Percentiles rank a stretch among this genome's conserved stretches.
These are phyloP conservation scores for Scutellaria galericulata DNA, from an alignment of 257 asterid species.

Conservation along the genomic window DNA sequence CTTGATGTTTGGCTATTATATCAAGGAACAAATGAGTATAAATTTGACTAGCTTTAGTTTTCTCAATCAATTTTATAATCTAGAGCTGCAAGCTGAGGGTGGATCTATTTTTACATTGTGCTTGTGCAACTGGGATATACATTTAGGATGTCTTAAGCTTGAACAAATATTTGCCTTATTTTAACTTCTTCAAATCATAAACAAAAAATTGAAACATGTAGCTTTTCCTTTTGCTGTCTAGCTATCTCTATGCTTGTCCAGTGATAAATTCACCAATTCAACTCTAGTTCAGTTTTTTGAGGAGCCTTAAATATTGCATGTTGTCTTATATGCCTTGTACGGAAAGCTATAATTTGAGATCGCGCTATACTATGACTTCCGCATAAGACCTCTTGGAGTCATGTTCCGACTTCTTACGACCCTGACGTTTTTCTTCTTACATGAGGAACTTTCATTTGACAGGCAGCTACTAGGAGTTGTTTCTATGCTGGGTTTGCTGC, in stretches of 20 bases:
- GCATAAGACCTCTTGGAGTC: too few relatives aligned
- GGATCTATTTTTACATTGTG: background rate
- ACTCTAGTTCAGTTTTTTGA: background rate
- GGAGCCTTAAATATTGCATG: slow-evolving; percentile 23
- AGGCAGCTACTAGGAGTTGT: slow-evolving; percentile 99
- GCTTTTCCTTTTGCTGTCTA: background rate
- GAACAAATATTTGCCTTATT: background rate
- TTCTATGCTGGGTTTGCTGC: slow-evolving; percentile 99
- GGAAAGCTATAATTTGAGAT: background rate
- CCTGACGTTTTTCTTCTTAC: slow-evolving; percentile 26
- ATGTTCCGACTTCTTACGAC: background rate
- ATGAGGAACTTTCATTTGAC: slow-evolving; percentile 38
- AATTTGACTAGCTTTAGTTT: slow-evolving; percentile 11
- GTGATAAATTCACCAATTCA: background rate
- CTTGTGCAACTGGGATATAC: background rate
- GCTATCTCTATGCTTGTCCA: slow-evolving; percentile 10
- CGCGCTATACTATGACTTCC: too few relatives aligned
- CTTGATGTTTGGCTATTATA: background rate
- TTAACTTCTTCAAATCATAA: slow-evolving; percentile 7
- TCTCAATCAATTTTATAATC: slow-evolving; percentile 4
- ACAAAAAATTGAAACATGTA: background rate
- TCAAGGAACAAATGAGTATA: slow-evolving; percentile 23
- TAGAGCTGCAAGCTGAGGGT: background rate
- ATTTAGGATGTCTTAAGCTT: slow-evolving; percentile 10
- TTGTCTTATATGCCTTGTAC: slow-evolving; percentile 16